These are phyloP conservation scores for Mortierella sp. DNA, from an alignment of 371 early-diverging fungal species.

Conservation along the genomic window DNA sequence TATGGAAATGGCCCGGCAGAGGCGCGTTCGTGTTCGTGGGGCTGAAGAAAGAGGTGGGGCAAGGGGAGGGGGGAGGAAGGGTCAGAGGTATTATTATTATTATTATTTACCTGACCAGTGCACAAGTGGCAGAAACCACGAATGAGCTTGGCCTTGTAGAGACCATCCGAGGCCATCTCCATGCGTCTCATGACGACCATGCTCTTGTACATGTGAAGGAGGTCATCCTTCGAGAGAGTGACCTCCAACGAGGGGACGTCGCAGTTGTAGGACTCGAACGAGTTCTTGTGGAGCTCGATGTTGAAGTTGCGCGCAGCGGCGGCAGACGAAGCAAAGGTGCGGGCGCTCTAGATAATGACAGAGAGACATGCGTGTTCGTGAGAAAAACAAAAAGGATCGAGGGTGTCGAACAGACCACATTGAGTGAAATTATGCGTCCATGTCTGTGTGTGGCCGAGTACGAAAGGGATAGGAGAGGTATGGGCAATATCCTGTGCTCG, in stretches of 20 bases:
- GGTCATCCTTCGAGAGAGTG: constrained; percentile 71
- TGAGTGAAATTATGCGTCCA: too few species aligned
- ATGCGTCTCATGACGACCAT: constrained; percentile 93
- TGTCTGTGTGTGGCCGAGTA: too few species aligned
- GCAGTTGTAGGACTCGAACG: constrained; percentile 75
- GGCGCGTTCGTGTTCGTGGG: not conserved
- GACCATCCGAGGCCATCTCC: constrained; percentile 94
- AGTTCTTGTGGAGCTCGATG: constrained; percentile 65
- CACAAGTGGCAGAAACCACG: constrained; percentile 99
- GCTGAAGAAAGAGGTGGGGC: not conserved
- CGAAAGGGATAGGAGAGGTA: too few species aligned
- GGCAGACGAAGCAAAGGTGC: constrained; percentile 47
- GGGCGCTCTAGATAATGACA: constrained; percentile 20
- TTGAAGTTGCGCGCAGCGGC: constrained; percentile 51
- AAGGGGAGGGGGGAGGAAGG: too few species aligned
- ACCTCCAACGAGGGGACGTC: constrained; percentile 72
- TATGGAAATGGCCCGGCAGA: too few species aligned
- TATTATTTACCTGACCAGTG: constrained; percentile 89
- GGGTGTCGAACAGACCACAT: too few species aligned
- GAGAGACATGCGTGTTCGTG: not conserved
- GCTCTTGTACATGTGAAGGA: constrained; percentile 85
- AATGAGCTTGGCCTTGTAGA: constrained; percentile 97
- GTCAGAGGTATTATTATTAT: constrained; percentile 4
- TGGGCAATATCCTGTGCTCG: too few species aligned
- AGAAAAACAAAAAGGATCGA: not conserved